These are phyloP conservation scores for Przewalskia tangutica DNA, from an alignment of 257 asterid species.

Conservation along the genomic window DNA sequence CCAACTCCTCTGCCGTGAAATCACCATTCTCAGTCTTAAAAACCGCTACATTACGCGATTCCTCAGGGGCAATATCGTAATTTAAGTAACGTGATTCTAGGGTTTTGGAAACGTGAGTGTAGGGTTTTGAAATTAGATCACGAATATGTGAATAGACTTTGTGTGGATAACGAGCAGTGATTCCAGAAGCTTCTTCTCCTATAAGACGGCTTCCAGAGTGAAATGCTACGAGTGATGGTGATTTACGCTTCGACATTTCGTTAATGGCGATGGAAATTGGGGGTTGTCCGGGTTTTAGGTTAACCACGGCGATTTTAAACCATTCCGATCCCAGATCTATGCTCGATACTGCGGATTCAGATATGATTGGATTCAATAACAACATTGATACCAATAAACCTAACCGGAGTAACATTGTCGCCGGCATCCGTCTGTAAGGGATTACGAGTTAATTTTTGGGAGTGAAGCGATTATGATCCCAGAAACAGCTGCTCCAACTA, in stretches of 20 bases:
- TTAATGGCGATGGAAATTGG: conserved; percentile 92
- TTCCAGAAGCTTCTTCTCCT: conserved; percentile 81
- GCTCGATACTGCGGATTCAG: conserved; percentile 87
- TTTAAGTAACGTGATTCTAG: conserved; percentile 38
- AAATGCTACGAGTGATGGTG: conserved; percentile 76
- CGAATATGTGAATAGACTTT: conserved; percentile 71
- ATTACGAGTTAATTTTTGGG: too few relatives aligned
- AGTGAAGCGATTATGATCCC: background rate
- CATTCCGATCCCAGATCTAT: conserved; percentile 99
- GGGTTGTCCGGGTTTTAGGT: conserved; percentile 81
- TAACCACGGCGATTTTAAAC: conserved; percentile 88
- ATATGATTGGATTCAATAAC: conserved; percentile 19
- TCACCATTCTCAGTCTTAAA: conserved; percentile 35
- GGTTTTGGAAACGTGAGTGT: conserved; percentile 17
- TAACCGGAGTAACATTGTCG: conserved; percentile 16
- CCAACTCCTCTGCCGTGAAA: conserved; percentile 81
- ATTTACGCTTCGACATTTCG: conserved; percentile 94
- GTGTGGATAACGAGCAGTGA: conserved; percentile 77
- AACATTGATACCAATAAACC: conserved; percentile 39
- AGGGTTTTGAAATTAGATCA: conserved; percentile 57
- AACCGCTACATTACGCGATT: conserved; percentile 36
- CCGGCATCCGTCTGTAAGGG: too few relatives aligned
- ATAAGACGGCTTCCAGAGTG: conserved; percentile 60
- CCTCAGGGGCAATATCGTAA: conserved; percentile 38
- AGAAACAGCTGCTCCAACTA: too few relatives aligned